A percentile compares a stretch with the other conserved stretches of the same genome.
These are phyloP conservation scores for Eutrema heterophyllum DNA, from an alignment of 345 rosid genomes.

Conservation along the genomic window DNA sequence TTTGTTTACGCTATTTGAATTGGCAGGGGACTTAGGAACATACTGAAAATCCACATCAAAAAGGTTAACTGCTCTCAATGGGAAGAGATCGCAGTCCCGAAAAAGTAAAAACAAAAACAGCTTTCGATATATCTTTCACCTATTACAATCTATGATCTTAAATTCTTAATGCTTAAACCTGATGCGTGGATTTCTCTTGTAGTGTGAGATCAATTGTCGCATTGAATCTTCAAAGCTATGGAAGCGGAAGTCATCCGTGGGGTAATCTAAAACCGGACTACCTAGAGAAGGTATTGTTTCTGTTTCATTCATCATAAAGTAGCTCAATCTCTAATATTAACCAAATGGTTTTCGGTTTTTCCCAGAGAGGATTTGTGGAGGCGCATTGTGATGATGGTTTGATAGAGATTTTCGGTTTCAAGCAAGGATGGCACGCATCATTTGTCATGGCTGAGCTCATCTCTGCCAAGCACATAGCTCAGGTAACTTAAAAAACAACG, in stretches of 20 bases:
- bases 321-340: neutral
- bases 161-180: neutral
- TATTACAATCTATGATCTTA: neutral
- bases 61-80: conserved; percentile 77
- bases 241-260: conserved; percentile 36
- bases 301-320: neutral
- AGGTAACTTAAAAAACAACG: conserved; percentile 40
- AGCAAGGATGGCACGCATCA: conserved; percentile 99
- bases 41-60: conserved; percentile 69
- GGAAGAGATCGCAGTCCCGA: conserved; percentile 79
- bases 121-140: neutral
- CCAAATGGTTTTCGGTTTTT: neutral
- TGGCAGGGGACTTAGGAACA: conserved; percentile 82
- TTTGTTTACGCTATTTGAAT: neutral
- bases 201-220: conserved; percentile 35
- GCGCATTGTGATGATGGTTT: conserved; percentile 94
- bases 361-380: conserved; percentile 86
- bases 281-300: conserved; percentile 31
- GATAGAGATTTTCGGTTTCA: conserved; percentile 87
- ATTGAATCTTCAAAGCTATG: conserved; percentile 33
- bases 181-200: neutral
- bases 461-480: conserved; percentile 94
- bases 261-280: conserved; percentile 32
- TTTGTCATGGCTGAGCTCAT: conserved; percentile 98
- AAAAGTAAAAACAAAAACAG: conserved; percentile 40